These are phyloP conservation scores for Blastobotrys mokoenaii DNA, from an alignment of 805 yeast genomes.

Conservation along the genomic window DNA sequence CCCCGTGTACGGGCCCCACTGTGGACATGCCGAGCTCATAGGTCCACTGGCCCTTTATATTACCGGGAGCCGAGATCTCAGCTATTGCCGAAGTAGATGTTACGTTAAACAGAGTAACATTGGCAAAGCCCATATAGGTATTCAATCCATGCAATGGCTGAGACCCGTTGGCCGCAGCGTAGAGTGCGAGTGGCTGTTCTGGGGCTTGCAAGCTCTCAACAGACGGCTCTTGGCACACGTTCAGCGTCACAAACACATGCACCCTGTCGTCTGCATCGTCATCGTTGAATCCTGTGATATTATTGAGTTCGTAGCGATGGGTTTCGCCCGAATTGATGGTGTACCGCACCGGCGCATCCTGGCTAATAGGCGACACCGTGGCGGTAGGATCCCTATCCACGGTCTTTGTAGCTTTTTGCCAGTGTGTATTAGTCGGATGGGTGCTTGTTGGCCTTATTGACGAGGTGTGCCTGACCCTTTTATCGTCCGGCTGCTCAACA, in stretches of 20 bases:
- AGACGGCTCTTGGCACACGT: conserved; percentile 26
- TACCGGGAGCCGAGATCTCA: conserved; percentile 10
- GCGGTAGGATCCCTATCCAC: background rate
- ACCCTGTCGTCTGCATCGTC: conserved; percentile 12
- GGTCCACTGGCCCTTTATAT: conserved; percentile 35
- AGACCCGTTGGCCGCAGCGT: background rate
- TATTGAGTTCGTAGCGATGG: conserved; percentile 21
- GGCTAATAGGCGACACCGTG: conserved; percentile 22
- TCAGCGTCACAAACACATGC: conserved; percentile 30
- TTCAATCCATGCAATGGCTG: conserved; percentile 3
- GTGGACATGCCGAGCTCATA: conserved; percentile 52
- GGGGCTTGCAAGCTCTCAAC: conserved; percentile 3
- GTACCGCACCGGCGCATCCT: conserved; percentile 14
- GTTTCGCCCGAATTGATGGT: conserved; percentile 29
- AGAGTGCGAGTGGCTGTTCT: background rate
- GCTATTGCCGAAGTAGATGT: conserved; percentile 6
- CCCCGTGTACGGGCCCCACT: conserved; percentile 8
- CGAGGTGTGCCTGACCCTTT: background rate
- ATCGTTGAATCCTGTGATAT: conserved; percentile 1
- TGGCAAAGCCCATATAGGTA: conserved; percentile 25
- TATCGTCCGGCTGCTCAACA: background rate
- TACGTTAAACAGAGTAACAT: conserved; percentile 16
- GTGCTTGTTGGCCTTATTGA: background rate
- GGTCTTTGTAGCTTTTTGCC: background rate
- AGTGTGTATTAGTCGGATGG: background rate